A percentile compares a stretch with the other conserved stretches of the same genome.
These are phyloP conservation scores for Aspergillus neoniger DNA, from an alignment of 2,329 filamentous ascomycete genomes.

Conservation along the genomic window DNA sequence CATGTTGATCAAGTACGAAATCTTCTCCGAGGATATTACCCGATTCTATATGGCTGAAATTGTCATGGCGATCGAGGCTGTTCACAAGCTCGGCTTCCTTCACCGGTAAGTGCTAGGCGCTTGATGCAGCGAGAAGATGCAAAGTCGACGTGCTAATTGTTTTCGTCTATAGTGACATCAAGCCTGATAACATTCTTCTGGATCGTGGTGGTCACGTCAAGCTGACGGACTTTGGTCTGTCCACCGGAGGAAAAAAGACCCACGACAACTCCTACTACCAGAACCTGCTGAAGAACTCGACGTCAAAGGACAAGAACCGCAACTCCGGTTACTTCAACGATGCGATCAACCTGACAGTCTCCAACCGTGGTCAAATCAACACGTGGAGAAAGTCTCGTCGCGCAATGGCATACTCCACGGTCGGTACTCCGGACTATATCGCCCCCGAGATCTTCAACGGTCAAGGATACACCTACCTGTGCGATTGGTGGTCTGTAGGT, in stretches of 20 bases:
- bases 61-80: constrained; percentile 95
- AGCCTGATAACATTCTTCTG: constrained; percentile 96
- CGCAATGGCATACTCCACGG: constrained; percentile 96
- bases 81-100: constrained; percentile 96
- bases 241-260: constrained; percentile 95
- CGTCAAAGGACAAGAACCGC: constrained; percentile 70
- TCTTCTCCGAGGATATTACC: constrained; percentile 98
- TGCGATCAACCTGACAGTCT: constrained; percentile 96
- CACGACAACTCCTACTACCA: constrained; percentile 99
- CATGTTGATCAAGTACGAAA: constrained; percentile 99
- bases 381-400: constrained; percentile 96
- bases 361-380: constrained; percentile 96
- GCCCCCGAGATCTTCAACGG: constrained; percentile 97
- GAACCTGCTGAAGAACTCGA: constrained; percentile 83
- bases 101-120: constrained; percentile 70
- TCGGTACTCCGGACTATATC: constrained; percentile 97
- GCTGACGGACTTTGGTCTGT: constrained; percentile 95
- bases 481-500: constrained; percentile 98
- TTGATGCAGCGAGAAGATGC: neutral
- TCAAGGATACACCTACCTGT: constrained; percentile 93
- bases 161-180: constrained; percentile 74
- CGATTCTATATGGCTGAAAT: constrained; percentile 99
- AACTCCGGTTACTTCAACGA: constrained; percentile 89
- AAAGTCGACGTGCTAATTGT: neutral
- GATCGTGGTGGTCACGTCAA: constrained; percentile 97